Base-by-base conservation (phyloP, 1,284 basidiomycete species). In the Puccinia coronata region DNA sequence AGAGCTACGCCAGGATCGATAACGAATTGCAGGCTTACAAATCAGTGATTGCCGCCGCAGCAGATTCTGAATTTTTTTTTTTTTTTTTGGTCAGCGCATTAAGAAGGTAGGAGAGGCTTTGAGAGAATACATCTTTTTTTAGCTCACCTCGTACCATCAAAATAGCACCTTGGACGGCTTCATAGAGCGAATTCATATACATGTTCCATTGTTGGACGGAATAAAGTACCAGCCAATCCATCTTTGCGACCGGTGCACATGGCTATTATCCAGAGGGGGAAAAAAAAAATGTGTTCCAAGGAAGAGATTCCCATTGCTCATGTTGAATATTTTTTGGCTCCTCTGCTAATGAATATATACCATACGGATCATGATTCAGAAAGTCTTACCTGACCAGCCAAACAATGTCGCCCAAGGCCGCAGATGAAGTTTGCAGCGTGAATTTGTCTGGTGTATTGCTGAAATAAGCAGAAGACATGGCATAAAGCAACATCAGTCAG, bases 141-240 rank as follows among this genome's bases (percentile, higher is more conserved):
- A 25, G 49, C 78, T 72, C 16, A 80, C 78, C 69, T 69, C 78
- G 51, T 20, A 80, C 78, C n/a, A 80, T 80, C 23, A 5, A 72
- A 20, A 80, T 65, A 43, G 78, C 78, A 41, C 16, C 55, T 25
- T 72, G 61, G 20, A 80, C 59, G 25, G 78, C 78, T 31, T 47
- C 67, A 63, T 72, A 80, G 23, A 80, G 67, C n/a, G 67, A 72
- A 43, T 80, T 80, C 78, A 80, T 80, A 47, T 80, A 80, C 63
- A 72, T 72, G 34, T 80, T 80, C 78, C 78, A 80, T 25, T 80
- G 69, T 61, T 80, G 78, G 12, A 71, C 34, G 23, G 78, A 80
- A 25, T 49, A 72, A 9, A 80, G 57, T 47, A 80, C 55, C 16
- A 80, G 67, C 78, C 78, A 80, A 63, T 80, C 78, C 20, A 34